Base-by-base conservation (phyloP, 1,284 basidiomycete species). In the Ceratobasidium sp. region DNA sequence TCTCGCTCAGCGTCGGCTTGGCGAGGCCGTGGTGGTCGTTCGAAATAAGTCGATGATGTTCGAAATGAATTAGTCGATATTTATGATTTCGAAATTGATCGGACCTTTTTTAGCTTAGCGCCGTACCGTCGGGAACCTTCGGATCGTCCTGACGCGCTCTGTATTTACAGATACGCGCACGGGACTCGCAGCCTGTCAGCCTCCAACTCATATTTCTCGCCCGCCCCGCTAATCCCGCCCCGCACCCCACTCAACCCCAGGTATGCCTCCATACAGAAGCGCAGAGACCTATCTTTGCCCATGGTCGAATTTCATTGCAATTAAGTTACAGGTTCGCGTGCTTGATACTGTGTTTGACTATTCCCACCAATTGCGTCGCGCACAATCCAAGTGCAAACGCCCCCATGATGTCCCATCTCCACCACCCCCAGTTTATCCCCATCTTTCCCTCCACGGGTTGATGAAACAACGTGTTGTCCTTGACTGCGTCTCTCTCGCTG, bases 141-240 rank as follows among this genome's bases (percentile, higher is more conserved):
- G 70, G 70, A 46, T n/a, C 59, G 44, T 26, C 40, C 38, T 44
- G n/a, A 26, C 42, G 20, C 56, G 40, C 46, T 40, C 15, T 9
- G 33, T 33, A 33, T 33, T 33, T 33, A 33, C n/a, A 23, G n/a
- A 15, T 38, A 62, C 38, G 59, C 13, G 59, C 33, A 33, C 59
- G 33, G 33, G 33, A 33, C 5, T 42, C 59, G 13, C 3, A 5
- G 23, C 57, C 57, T 33, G 33, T 33, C 26, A 59, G 57, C 57
- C 26, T 26, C 6, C 28, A 38, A 33, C 59, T 42, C 59, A 15
- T 62, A 62, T 62, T 62, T 15, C 59, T 38, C 42, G 33, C 59
- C 67, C 67, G 67, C 33, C 23, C 70, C 70, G 70, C 46, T 74
- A 62, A 74, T 62, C 57, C 70, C 70, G 70, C 38, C 59, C 33